Evolutionary conservation across 2,329 filamentous ascomycete genomes (phyloP).

Genomic region (Colletotrichum falcatum): DNA sequence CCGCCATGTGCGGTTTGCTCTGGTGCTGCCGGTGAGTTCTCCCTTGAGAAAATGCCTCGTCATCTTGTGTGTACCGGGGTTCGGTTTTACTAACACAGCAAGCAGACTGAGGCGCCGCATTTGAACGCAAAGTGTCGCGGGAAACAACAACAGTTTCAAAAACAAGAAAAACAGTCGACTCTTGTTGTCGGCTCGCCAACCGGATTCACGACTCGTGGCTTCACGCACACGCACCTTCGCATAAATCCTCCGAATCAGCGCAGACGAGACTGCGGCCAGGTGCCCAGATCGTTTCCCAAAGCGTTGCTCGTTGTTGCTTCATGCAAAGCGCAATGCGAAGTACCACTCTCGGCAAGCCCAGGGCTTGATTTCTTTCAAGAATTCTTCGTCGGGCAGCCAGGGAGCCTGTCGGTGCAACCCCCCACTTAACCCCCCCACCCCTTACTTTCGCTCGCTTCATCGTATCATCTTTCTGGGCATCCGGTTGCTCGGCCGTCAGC

Average conservation of each 20-base stretch:
- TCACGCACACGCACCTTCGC: background rate
- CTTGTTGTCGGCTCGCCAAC: background rate
- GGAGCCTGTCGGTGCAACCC: background rate
- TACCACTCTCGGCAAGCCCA: background rate
- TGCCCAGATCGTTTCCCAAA: background rate
- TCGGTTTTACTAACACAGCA: background rate
- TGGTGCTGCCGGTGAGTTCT: slow-evolving; percentile 20
- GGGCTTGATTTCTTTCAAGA: background rate
- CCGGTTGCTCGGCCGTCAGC: slow-evolving; percentile 11
- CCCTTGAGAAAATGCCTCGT: background rate
- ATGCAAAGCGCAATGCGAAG: background rate
- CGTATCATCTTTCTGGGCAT: slow-evolving; percentile 5
- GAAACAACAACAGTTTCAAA: background rate
- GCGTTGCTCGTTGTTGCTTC: no score
- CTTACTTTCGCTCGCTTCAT: background rate
- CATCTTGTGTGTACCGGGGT: background rate
- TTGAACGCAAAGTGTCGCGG: background rate
- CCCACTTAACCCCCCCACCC: background rate
- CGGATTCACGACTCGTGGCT: background rate
- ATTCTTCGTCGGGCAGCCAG: slow-evolving; percentile 4
- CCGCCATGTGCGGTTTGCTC: slow-evolving; percentile 28
- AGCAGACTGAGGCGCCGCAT: slow-evolving; percentile 7
- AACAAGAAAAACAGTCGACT: background rate
- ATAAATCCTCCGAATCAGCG: background rate
- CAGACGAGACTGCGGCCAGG: background rate